phyloP scores from a whole-genome alignment of 2,329 filamentous ascomycete species.

The Exophiala viscosa region DNA sequence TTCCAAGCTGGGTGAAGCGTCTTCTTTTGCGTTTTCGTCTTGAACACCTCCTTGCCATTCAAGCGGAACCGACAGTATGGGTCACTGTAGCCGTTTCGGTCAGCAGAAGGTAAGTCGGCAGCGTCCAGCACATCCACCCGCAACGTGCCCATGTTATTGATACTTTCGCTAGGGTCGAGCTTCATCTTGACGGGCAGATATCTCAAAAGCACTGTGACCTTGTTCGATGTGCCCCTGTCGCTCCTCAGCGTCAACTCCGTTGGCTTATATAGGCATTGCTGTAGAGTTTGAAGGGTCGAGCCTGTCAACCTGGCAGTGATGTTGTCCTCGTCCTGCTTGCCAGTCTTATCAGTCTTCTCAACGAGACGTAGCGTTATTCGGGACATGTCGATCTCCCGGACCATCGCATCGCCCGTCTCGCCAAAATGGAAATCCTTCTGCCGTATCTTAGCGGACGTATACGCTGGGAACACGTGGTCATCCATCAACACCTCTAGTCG shows the following conservation, averaged over 20 bases:
- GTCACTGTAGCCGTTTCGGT: slow-evolving; percentile 94
- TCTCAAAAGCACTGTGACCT: slow-evolving; percentile 85
- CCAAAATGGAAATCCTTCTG: slow-evolving; percentile 70
- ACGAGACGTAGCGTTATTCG: slow-evolving; percentile 83
- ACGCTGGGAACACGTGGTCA: slow-evolving; percentile 89
- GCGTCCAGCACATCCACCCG: slow-evolving; percentile 91
- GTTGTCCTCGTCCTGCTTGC: slow-evolving; percentile 64
- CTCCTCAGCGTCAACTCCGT: slow-evolving; percentile 77
- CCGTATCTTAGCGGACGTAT: slow-evolving; percentile 72
- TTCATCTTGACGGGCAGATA: slow-evolving; percentile 93
- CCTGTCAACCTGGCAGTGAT: slow-evolving; percentile 79
- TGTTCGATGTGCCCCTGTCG: slow-evolving; percentile 70
- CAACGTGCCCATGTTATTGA: slow-evolving; percentile 97
- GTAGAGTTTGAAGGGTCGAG: slow-evolving; percentile 79
- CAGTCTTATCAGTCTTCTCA: slow-evolving; percentile 71
- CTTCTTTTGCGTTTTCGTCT: slow-evolving; percentile 96
- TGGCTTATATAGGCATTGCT: slow-evolving; percentile 87
- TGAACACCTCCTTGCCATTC: slow-evolving; percentile 85
- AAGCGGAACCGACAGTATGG: slow-evolving; percentile 94
- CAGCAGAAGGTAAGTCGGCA: slow-evolving; percentile 81
- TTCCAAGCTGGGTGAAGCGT: slow-evolving; percentile 94
- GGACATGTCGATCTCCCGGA: slow-evolving; percentile 95
- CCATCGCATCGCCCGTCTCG: slow-evolving; percentile 90
- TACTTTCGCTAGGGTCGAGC: slow-evolving; percentile 89
- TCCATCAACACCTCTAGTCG: slow-evolving; percentile 89